Evolutionary conservation across 805 yeast species (phyloP), one percentile per base, ranked within the genome.

Genomic region (Maudiozyma turicensis): DNA sequence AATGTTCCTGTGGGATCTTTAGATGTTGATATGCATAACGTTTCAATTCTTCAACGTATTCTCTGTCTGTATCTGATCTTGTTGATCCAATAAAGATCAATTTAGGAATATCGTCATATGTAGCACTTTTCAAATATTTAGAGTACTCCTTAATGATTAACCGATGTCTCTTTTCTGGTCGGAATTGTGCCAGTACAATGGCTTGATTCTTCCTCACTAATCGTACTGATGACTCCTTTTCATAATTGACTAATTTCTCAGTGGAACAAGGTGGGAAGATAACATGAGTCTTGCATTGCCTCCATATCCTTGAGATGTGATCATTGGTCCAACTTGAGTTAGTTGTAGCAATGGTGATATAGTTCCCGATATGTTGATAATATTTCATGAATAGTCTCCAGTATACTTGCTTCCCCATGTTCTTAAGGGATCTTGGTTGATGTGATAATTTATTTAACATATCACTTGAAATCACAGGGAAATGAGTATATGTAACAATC

Each of bases 191-290:
- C 44, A 93, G 69, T 49, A 66, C 67, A 1, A 72, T 58, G 29
- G 63, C 59, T 56, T 64, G 56, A 53, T 60, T 59, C 57, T 70
- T 52, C 61, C 81, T 60, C 11, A n/a, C 31, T 26, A 9, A 6
- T 8, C 11, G 15, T 20, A 6, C 3, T 11, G 10, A 63, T 65
- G 33, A 51, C 60, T 34, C 32, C 13, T 31, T 29, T 30, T 30
- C 54, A 15, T n/a, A 14, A 5, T 30, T 28, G 3, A 68, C 62
- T 45, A 77, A 64, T 34, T 71, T 72, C 56, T 82, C 86, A 7
- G 88, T 80, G 3, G 90, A 87, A 60, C 95, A 86, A 0, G 99
- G 97, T 5, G 99, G 99, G 61, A 86, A 93, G 33, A 90, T 69
- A 2, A 83, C 75, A 43, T 60, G 72, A 48, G 60, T 65, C 48